Conservation (phyloP, 352 stramenopile species). For the Globisporangium nodosum region DNA sequence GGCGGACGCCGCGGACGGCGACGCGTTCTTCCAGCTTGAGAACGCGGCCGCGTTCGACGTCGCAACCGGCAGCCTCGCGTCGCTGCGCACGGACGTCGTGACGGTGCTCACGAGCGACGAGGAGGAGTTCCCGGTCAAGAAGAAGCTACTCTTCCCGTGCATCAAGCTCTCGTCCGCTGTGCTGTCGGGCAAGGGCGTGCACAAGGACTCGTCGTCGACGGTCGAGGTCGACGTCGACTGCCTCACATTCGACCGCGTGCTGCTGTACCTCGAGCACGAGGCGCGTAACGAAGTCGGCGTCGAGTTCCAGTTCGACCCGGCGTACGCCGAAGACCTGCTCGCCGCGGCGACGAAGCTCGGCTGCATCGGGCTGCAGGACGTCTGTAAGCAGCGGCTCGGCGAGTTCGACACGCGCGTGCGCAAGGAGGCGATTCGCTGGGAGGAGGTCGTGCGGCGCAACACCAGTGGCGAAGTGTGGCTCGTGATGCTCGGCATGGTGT, state of each 20-base stretch:
- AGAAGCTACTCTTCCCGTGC: constrained; percentile 83
- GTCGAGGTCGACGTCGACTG: constrained; percentile 82
- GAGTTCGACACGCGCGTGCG: constrained; percentile 82
- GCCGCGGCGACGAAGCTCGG: constrained; percentile 59
- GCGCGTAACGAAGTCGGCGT: constrained; percentile 47
- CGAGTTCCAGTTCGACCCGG: constrained; percentile 76
- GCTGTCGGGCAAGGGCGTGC: constrained; percentile 60
- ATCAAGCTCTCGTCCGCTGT: constrained; percentile 84
- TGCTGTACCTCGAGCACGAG: constrained; percentile 86
- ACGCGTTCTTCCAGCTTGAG: constrained; percentile 29
- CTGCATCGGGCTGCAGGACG: constrained; percentile 68
- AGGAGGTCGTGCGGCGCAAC: constrained; percentile 78
- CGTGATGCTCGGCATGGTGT: constrained; percentile 87
- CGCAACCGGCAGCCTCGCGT: constrained; percentile 16
- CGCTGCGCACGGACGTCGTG: constrained; percentile 63
- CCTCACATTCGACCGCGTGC: constrained; percentile 84
- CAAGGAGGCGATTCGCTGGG: constrained; percentile 73
- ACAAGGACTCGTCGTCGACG: constrained; percentile 59
- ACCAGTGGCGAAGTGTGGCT: constrained; percentile 70
- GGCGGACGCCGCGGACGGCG: constrained; percentile 32
- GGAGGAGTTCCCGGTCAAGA: constrained; percentile 87
- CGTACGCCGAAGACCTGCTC: constrained; percentile 70
- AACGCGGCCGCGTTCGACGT: constrained; percentile 24
- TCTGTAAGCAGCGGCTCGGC: constrained; percentile 64
- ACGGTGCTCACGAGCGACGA: constrained; percentile 77